Conservation (phyloP, 2,329 filamentous ascomycete genomes). For the Fusarium phyllophilum region DNA sequence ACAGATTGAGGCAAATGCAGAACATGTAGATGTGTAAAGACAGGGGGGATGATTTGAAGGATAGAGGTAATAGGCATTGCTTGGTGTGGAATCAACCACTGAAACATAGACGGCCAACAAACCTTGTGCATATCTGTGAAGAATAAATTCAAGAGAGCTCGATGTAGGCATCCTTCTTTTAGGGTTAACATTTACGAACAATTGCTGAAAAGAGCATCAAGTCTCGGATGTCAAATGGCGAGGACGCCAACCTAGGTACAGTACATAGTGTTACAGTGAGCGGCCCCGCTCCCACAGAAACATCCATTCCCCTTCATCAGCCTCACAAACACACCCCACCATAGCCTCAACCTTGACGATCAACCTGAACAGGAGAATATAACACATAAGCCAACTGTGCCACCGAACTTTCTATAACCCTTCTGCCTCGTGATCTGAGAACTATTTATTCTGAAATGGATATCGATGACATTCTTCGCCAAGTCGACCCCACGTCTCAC, state of each 20-base stretch:
- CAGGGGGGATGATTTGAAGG: background rate
- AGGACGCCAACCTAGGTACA: background rate
- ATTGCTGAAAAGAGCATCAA: background rate
- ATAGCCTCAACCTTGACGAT: constrained; percentile 4
- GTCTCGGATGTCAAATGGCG: background rate
- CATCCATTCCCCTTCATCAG: constrained; percentile 10
- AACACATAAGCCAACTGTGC: background rate
- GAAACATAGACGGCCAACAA: background rate
- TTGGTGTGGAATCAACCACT: background rate
- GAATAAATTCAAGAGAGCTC: background rate
- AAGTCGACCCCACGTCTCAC: constrained; percentile 71
- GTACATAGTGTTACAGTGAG: background rate
- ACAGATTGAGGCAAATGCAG: background rate
- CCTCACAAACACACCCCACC: constrained; percentile 19
- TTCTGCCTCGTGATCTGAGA: background rate
- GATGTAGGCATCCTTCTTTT: no score
- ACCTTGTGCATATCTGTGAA: background rate
- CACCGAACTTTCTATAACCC: background rate
- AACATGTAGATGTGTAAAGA: background rate
- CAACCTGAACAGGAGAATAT: background rate
- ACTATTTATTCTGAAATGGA: constrained; percentile 65
- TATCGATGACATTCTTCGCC: constrained; percentile 82
- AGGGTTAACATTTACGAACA: background rate
- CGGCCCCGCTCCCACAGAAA: constrained; percentile 29
- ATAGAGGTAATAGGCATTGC: background rate